Percentiles rank a stretch among this genome's conserved stretches.
Evolutionary conservation across 352 stramenopile species (phyloP).

Genomic region (Phytophthora sp.): DNA sequence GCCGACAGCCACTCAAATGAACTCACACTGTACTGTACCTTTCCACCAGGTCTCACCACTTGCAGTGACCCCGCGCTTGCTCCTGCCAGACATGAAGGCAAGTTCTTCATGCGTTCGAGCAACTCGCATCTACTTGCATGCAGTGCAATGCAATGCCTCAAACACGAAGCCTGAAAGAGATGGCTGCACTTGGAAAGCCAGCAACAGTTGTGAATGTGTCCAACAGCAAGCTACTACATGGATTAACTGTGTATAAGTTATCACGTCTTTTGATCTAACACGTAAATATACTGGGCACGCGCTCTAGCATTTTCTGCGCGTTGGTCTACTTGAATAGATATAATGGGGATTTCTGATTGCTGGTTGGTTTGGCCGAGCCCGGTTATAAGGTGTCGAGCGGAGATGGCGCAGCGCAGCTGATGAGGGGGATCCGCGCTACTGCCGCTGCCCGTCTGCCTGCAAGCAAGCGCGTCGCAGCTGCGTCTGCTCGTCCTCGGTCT

Average conservation of each 20-base stretch:
- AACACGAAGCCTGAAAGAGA: constrained; percentile 4
- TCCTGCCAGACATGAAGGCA: not conserved
- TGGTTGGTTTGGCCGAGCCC: constrained; percentile 10
- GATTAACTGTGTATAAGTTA: constrained; percentile 49
- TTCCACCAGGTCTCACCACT: constrained; percentile 2
- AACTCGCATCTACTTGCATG: constrained; percentile 1
- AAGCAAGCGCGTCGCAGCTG: constrained; percentile 27
- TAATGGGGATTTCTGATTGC: constrained; percentile 15
- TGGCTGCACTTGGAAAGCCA: constrained; percentile 2
- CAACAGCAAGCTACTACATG: constrained; percentile 29
- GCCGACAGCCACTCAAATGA: constrained; percentile 4
- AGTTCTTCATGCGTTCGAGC: constrained; percentile 22
- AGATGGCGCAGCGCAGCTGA: constrained; percentile 23
- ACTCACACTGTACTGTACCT: not conserved
- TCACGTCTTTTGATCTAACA: constrained; percentile 38
- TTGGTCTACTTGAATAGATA: constrained; percentile 43
- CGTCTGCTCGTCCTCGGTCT: constrained; percentile 24
- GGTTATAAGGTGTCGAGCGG: constrained; percentile 17
- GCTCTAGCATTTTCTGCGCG: constrained; percentile 27
- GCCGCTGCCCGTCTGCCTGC: constrained; percentile 26
- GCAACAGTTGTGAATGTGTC: too few species aligned
- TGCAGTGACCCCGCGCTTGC: constrained; percentile 3
- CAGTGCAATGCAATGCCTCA: too few species aligned
- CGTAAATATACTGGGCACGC: constrained; percentile 42
- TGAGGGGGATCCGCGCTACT: constrained; percentile 6